Conservation (phyloP, 2,329 filamentous ascomycete genomes). For the Rhinocladiella mackenziei region DNA sequence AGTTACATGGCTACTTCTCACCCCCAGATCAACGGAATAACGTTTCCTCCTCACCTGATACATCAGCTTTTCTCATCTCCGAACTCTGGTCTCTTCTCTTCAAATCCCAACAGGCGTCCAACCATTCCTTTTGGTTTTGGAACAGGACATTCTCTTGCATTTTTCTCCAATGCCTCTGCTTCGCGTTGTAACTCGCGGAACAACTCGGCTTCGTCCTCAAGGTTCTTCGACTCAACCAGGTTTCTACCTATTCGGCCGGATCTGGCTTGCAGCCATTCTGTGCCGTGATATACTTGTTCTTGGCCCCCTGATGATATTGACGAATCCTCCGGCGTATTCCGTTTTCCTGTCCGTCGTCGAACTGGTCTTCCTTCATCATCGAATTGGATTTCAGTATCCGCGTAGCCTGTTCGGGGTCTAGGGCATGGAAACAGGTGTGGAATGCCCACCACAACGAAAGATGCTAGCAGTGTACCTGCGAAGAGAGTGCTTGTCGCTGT, state of each 20-base stretch:
- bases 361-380: constrained; percentile 43
- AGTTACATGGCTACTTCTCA: too few relatives aligned
- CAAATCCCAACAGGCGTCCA: constrained; percentile 60
- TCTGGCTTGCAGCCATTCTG: constrained; percentile 1
- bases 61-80: constrained; percentile 12
- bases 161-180: constrained; percentile 39
- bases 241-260: constrained; percentile 32
- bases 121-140: constrained; percentile 81
- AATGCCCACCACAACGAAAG: constrained; percentile 85
- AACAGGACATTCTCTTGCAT: constrained; percentile 74
- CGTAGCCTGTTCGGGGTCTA: constrained; percentile 68
- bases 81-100: constrained; percentile 8
- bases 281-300: constrained; percentile 28
- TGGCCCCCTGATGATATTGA: constrained; percentile 42
- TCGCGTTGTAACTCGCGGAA: constrained; percentile 42
- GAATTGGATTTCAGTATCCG: constrained; percentile 57
- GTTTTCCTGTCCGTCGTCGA: constrained; percentile 33
- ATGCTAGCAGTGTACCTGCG: constrained; percentile 82
- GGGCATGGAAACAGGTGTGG: constrained; percentile 91
- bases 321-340: constrained; percentile 22
- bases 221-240: constrained; percentile 16
- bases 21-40: too few relatives aligned
- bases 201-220: constrained; percentile 43
- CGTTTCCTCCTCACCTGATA: not conserved
- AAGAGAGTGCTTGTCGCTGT: constrained; percentile 92